These are phyloP conservation scores for Batkoa obscura DNA, from an alignment of 371 early-diverging fungal species.

Conservation along the genomic window DNA sequence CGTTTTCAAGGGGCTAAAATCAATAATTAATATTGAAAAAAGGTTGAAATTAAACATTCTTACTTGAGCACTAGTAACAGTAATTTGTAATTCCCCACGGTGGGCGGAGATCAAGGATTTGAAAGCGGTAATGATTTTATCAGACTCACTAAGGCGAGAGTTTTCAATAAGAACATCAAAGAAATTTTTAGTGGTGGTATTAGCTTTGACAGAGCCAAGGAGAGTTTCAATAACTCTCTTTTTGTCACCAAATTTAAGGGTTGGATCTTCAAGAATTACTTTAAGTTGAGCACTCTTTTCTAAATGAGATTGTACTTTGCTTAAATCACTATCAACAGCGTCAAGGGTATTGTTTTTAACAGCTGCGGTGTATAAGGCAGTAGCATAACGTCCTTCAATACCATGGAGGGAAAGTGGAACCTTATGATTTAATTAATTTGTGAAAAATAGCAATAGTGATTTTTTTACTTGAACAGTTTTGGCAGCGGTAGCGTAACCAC, in stretches of 20 bases:
- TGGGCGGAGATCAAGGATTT: constrained; percentile 73
- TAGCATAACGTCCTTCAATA: constrained; percentile 93
- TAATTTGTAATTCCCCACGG: constrained; percentile 76
- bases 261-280: constrained; percentile 69
- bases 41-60: neutral
- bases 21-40: neutral
- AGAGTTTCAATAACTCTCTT: constrained; percentile 47
- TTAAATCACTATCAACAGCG: constrained; percentile 72
- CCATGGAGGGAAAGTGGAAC: constrained; percentile 74
- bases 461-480: too few species aligned
- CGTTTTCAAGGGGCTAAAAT: constrained; percentile 25
- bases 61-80: constrained; percentile 79
- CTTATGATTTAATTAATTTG: constrained; percentile 14
- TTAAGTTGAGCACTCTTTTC: constrained; percentile 51
- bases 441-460: too few species aligned
- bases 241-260: constrained; percentile 58
- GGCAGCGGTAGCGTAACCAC: too few species aligned
- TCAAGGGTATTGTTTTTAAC: constrained; percentile 62
- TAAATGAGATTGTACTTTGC: constrained; percentile 37
- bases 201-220: constrained; percentile 42
- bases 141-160: constrained; percentile 71
- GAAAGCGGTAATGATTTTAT: constrained; percentile 63
- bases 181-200: constrained; percentile 69
- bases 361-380: constrained; percentile 90
- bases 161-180: constrained; percentile 83